Evolutionary conservation across 306 rosid species (phyloP), one percentile per base, ranked within the genome.

Genomic region (Cicer yamashitae): DNA sequence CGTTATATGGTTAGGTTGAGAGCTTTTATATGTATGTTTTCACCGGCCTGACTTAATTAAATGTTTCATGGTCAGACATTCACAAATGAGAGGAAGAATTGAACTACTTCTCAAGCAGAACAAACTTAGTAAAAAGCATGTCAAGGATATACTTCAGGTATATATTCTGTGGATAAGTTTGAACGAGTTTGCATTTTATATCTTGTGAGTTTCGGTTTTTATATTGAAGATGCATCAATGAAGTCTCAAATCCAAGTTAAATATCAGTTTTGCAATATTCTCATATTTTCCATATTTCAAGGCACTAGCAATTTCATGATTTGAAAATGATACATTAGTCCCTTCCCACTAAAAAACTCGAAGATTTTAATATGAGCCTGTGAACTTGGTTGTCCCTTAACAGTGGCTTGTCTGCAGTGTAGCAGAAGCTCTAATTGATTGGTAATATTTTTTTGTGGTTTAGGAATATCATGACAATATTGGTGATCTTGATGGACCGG

Each of bases 391-490:
- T 79, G 44, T 15, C 73, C 37, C 9, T 64, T 40, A 56, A 12
- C 14, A 4, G 37, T 71, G 62, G 53, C 15, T 50, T 41, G 67
- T n/a, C 41, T 72, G 68, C 15, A 41, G 37, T 41, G 11, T 22
- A 34, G 34, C 34, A 37, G 52, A 54, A 46, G 37, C 57, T 74
- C 67, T 37, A 56, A 70, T 61, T 7, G 17, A 66, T 85, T 17
- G 51, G 60, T 38, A 30, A 30, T 30, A 30, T 57, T 67, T 13
- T 52, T 43, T 10, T 17, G 8, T 70, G 82, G 44, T 83, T 81
- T 47, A 94, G 94, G 97, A 94, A 70, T 91, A 90, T 82, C 96
- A 91, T 37, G 96, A 94, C 74, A 91, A 94, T 75, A 91, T 94
- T 51, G 93, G 98, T 51, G 97, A 94, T 82, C 77, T 88, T 53